Evolutionary conservation across 768 basidiomycete genomes (phyloP), one percentile per base, ranked within the genome.

Genomic region (Dioszegia aurantiaca): DNA sequence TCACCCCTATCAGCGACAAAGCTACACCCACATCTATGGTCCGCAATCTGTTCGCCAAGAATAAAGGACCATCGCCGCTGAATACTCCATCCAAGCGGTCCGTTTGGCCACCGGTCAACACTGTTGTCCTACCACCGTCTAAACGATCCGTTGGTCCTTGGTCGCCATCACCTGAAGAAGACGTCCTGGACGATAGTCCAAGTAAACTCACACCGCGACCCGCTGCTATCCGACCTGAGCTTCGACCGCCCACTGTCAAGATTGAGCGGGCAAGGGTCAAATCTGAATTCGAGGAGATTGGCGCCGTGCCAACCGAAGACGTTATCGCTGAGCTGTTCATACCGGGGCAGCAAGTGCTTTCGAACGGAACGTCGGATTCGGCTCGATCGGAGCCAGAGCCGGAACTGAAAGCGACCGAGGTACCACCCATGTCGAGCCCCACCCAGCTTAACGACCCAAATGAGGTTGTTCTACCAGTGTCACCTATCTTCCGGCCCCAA

Each of bases 11-110:
- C 49, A 67, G 63, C 48, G 64, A 70, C 8, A 68, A 62, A 37
- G 59, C 64, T 16, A 73, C 72, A 1, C 72, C 72, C 3, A 70
- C 60, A 4, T 63, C 67, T 2, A 61, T 70, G 21, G 60, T 67
- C 23, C 62, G 67, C 0, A 73, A 73, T 49, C 42, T 70, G 0
- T 73, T 73, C 31, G 64, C 72, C 21, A 63, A 56, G 43, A 61
- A 55, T 59, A 21, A 47, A 3, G 30, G 23, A 26, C 46, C 39
- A 16, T 70, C 68, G 1, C 67, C 72, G 11, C 42, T 65, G 19
- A 60, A 60, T 6, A 61, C 61, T 4, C 70, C 68, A 1, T 53
- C 63, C 5, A 67, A 63, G 39, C 52, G 44, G 0, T 21, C 46
- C 4, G 48, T n/a, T 10, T 57, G 43, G 41, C 55, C 62, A 26